Percentiles rank a stretch among this genome's conserved stretches.
phyloP scores from a whole-genome alignment of 2,329 filamentous ascomycete genomes.

The Fusarium succisae region DNA sequence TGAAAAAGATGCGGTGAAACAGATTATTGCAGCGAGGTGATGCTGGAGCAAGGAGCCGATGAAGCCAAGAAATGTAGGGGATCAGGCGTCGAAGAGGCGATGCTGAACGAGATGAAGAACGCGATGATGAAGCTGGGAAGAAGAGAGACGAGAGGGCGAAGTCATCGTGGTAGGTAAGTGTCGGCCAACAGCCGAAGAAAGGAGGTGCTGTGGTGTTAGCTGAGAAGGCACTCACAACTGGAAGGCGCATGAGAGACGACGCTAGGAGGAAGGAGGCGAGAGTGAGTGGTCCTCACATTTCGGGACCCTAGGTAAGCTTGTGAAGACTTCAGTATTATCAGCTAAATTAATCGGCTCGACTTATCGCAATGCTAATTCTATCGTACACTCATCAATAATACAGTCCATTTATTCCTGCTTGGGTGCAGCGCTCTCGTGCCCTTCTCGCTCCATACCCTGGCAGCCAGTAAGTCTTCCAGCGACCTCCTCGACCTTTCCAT shows the following conservation, averaged over 20 bases:
- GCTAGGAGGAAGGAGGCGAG: background rate
- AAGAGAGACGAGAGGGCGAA: background rate
- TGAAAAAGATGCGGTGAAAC: background rate
- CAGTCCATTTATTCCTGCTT: conserved; percentile 36
- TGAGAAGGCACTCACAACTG: background rate
- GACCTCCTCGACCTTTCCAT: conserved; percentile 71
- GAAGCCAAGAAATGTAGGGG: conserved; percentile 17
- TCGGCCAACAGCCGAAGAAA: background rate
- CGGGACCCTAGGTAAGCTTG: background rate
- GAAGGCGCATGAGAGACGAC: background rate
- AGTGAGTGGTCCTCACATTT: no score
- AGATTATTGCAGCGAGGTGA: background rate
- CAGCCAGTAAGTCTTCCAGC: conserved; percentile 72
- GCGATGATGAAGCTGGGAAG: conserved; percentile 16
- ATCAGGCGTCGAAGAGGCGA: conserved; percentile 7
- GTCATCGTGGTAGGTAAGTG: background rate
- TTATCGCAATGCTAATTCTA: conserved; percentile 6
- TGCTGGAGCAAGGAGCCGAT: conserved; percentile 11
- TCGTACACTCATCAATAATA: conserved; percentile 3
- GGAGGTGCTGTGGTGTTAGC: background rate
- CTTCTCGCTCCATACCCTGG: conserved; percentile 75
- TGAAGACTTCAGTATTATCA: background rate
- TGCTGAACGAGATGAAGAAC: background rate
- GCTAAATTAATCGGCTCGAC: background rate
- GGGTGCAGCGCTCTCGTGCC: conserved; percentile 58